Evolutionary conservation across 176 grass and related monocot species (phyloP), one percentile per base, ranked within the genome.

Genomic region (Sorghum bicolor): DNA sequence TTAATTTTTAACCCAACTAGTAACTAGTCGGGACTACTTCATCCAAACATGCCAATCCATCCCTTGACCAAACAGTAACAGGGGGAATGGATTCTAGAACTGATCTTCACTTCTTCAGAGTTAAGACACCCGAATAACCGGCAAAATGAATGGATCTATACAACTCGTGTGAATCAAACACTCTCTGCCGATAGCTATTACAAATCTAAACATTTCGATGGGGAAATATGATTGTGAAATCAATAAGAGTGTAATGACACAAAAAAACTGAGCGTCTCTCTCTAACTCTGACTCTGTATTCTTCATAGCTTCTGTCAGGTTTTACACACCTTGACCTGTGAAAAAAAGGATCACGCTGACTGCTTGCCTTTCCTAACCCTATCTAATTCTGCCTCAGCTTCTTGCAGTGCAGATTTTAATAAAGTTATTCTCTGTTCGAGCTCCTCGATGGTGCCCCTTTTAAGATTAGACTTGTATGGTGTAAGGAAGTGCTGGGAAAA

Each of bases 281-380:
- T 53, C 70, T 75, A 73, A 32, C 57, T 74, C 64, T 12, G n/a
- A 32, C 57, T 74, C 64, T 12, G n/a, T 47, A 36, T 82, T 48
- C 28, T 77, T 45, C 30, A 72, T 61, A 55, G 34, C 64, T 44
- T 32, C 62, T 34, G 31, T 72, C 15, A 10, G 50, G 33, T 33
- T 40, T 55, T 36, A 70, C 33, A 69, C 22, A 83, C 68, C 39
- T 80, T 43, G n/a, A 79, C 75, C 40, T 8, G 50, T 39, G 6
- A 72, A 87, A 52, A 79, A 68, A 70, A 43, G 10, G 28, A 87
- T 94, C 85, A 97, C 4, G 85, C 90, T 70, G 74, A 40, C 77
- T 92, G 86, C 77, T 96, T 91, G n/a, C 93, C 97, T 83, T 99
- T 96, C 81, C 74, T 92, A 81, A 92, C 64, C 76, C 75, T 87